Evolutionary conservation across 805 yeast genomes (phyloP), one percentile per base, ranked within the genome.

Genomic region (Scheffersomyces amazonensis): DNA sequence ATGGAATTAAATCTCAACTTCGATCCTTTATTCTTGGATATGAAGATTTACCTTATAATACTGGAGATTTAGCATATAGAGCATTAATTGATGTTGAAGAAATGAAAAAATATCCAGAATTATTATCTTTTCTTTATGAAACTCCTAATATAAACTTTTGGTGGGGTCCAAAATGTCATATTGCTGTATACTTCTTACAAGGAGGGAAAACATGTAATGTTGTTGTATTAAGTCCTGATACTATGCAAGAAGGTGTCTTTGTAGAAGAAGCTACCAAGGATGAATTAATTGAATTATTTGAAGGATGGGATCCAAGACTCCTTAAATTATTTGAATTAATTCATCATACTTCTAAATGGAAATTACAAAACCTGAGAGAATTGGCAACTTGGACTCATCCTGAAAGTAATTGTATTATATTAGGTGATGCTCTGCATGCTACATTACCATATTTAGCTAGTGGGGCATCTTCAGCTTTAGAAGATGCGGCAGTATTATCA

Each of bases 341-440:
- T 10, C 39, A 42, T 17, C 35, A 38, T 8, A 54, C 58, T 18
- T 44, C 46, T 24, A 56, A 58, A 41, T 58, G 63, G 63, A 49
- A 47, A 41, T 47, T 59, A 25, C 55, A 56, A 38, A 50, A 47
- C 37, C 40, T 56, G 15, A 32, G 37, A 15, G 62, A 57, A 37
- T 48, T 53, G 36, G 44, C 43, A 8, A 44, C 48, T 11, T 60
- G 64, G 64, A 47, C 46, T 23, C 59, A 58, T 40, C 27, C 41
- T n/a, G 43, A 49, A 4, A 62, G 58, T 5, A 52, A 52, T 16
- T 49, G 59, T 16, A 46, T 55, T 12, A 44, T 64, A 23, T 47
- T 63, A 34, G 69, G 69, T 2, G 69, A 64, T 40, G 54, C 69
- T 1, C 50, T 55, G 22, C 69, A 63, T 39, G 64, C 67, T 11